These are phyloP conservation scores for Fusarium sp. DNA, from an alignment of 2,329 filamentous ascomycete species.

Conservation along the genomic window DNA sequence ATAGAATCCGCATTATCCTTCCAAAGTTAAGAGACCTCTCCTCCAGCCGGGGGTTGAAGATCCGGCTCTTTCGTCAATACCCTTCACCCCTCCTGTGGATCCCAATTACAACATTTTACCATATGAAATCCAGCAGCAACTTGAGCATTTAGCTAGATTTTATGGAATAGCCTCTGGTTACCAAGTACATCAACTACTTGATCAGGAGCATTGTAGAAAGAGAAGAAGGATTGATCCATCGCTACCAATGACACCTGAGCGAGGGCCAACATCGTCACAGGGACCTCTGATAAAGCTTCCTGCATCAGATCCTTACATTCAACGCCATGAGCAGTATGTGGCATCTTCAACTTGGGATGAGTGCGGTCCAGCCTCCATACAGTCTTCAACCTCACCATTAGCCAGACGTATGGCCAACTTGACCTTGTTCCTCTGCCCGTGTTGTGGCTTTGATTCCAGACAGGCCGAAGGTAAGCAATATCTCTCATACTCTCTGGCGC, in stretches of 20 bases:
- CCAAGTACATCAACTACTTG: slow-evolving; percentile 44
- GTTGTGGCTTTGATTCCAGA: slow-evolving; percentile 45
- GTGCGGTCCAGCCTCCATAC: slow-evolving; percentile 35
- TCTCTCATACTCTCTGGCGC: not conserved
- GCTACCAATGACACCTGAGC: slow-evolving; percentile 46
- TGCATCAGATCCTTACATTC: slow-evolving; percentile 32
- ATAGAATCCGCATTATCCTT: slow-evolving; percentile 46
- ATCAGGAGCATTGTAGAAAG: slow-evolving; percentile 45
- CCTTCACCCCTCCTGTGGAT: slow-evolving; percentile 35
- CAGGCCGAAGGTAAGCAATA: slow-evolving; percentile 46
- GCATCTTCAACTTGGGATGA: slow-evolving; percentile 37
- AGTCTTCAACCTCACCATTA: slow-evolving; percentile 41
- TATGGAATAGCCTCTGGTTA: slow-evolving; percentile 48
- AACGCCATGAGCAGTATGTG: slow-evolving; percentile 37
- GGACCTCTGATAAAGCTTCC: slow-evolving; percentile 47
- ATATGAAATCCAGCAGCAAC: slow-evolving; percentile 40
- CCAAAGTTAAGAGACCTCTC: slow-evolving; percentile 46
- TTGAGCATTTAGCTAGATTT: slow-evolving; percentile 44
- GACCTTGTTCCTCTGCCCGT: slow-evolving; percentile 45
- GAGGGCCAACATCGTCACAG: slow-evolving; percentile 39
- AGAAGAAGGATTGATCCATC: slow-evolving; percentile 46
- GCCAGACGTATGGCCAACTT: slow-evolving; percentile 45
- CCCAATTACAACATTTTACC: slow-evolving; percentile 40
- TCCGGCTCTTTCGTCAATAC: slow-evolving; percentile 33
- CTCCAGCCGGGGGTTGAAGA: slow-evolving; percentile 40